These are phyloP conservation scores for Metarhizium rileyi DNA, from an alignment of 2,329 filamentous ascomycete genomes.

Conservation along the genomic window DNA sequence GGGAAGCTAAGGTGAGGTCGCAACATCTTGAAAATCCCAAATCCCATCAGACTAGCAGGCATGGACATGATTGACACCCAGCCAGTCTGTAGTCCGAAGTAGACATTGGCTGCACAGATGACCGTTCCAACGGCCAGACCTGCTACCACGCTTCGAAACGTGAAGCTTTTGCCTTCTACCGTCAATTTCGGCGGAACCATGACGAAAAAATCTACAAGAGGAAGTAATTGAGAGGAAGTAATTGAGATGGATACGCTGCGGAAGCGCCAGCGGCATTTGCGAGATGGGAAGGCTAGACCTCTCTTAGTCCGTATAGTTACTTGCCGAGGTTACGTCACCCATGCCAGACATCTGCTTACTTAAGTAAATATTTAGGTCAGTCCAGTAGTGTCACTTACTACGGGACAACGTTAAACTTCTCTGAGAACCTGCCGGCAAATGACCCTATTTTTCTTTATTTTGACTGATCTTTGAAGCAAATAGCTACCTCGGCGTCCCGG, in stretches of 20 bases:
- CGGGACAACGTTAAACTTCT: too few species aligned
- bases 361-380: too few species aligned
- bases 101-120: constrained; percentile 96
- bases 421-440: too few species aligned
- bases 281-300: not conserved
- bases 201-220: not conserved
- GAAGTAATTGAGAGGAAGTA: not conserved
- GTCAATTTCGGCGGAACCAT: constrained; percentile 6
- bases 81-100: constrained; percentile 88
- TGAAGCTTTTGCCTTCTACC: constrained; percentile 61
- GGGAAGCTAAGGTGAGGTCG: constrained; percentile 64
- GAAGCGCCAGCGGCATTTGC: too few species aligned
- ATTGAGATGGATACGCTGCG: not conserved
- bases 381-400: too few species aligned
- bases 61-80: constrained; percentile 82
- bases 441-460: too few species aligned
- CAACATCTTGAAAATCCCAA: constrained; percentile 81
- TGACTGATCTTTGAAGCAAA: too few species aligned
- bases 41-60: constrained; percentile 89
- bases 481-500: too few species aligned
- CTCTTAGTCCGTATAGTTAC: too few species aligned
- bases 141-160: constrained; percentile 66
- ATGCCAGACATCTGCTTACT: too few species aligned
- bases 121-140: constrained; percentile 79
- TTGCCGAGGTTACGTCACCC: too few species aligned